Evolutionary conservation across 495 filamentous ascomycete genomes (phyloP).

Genomic region (Aspergillus incahuasiensis): DNA sequence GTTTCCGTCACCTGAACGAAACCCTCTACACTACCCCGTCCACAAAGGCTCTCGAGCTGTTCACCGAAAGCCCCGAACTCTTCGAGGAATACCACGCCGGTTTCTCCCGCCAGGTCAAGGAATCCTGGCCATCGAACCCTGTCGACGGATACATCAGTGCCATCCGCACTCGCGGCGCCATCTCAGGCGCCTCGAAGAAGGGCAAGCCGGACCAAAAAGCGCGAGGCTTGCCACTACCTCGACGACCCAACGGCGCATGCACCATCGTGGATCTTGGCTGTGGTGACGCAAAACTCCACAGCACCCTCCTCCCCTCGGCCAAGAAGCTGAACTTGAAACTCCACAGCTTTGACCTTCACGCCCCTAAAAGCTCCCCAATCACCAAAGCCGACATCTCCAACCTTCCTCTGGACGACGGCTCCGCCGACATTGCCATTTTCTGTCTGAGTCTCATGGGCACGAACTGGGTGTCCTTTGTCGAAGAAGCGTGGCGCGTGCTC

Average conservation of each 20-base stretch:
- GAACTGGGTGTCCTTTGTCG: constrained; percentile 93
- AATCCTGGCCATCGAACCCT: constrained; percentile 92
- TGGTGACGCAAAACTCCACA: constrained; percentile 69
- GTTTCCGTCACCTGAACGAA: constrained; percentile 96
- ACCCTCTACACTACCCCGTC: constrained; percentile 92
- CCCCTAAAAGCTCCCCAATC: constrained; percentile 57
- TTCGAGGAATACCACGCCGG: constrained; percentile 93
- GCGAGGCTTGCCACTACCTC: constrained; percentile 36
- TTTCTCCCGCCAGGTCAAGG: constrained; percentile 84
- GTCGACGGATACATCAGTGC: constrained; percentile 73
- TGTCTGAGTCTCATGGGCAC: constrained; percentile 98
- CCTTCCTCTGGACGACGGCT: constrained; percentile 65
- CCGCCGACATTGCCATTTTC: constrained; percentile 82
- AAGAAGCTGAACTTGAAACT: constrained; percentile 65
- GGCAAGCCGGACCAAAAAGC: constrained; percentile 30
- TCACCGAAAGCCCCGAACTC: constrained; percentile 76
- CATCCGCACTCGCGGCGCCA: constrained; percentile 54
- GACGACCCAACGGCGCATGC: constrained; percentile 54
- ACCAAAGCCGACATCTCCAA: constrained; percentile 84
- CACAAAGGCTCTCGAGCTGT: constrained; percentile 67
- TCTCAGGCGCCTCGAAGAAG: constrained; percentile 29
- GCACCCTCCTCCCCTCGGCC: constrained; percentile 47
- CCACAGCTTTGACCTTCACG: constrained; percentile 63
- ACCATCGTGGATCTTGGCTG: constrained; percentile 86
- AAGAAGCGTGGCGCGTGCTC: constrained; percentile 87